phyloP scores from a whole-genome alignment of 2,329 filamentous ascomycete species.

The Talaromyces amestolkiae region DNA sequence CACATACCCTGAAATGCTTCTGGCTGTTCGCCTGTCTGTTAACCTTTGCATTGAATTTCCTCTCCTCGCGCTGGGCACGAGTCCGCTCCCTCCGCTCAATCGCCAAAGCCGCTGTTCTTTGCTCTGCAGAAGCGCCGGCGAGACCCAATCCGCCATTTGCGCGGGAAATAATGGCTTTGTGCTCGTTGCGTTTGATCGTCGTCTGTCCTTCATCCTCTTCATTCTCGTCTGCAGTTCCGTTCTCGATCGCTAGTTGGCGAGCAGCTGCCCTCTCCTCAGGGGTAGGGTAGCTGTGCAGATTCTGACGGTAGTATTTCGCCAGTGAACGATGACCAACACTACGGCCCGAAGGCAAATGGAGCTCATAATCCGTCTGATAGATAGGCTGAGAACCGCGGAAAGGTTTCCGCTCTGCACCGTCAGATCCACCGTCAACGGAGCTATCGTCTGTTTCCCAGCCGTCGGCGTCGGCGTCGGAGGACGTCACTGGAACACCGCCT shows the following conservation, averaged over 20 bases:
- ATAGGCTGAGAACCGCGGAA: conserved; percentile 73
- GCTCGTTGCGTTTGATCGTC: conserved; percentile 40
- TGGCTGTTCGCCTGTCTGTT: conserved; percentile 75
- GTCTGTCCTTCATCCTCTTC: conserved; percentile 46
- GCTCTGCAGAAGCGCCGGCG: conserved; percentile 70
- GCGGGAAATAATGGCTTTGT: conserved; percentile 61
- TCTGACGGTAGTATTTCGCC: conserved; percentile 87
- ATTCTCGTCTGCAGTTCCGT: conserved; percentile 37
- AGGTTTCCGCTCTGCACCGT: conserved; percentile 66
- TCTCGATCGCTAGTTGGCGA: conserved; percentile 58
- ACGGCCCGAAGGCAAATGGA: conserved; percentile 86
- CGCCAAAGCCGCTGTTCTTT: conserved; percentile 66
- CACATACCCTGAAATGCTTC: conserved; percentile 66
- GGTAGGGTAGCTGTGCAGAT: conserved; percentile 79
- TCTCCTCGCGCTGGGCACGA: conserved; percentile 60
- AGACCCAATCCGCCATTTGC: conserved; percentile 74
- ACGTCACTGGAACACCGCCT: conserved; percentile 56
- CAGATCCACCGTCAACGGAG: conserved; percentile 67
- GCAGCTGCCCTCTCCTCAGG: conserved; percentile 70
- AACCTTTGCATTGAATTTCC: conserved; percentile 65
- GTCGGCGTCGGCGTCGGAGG: conserved; percentile 58
- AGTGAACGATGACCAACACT: conserved; percentile 87
- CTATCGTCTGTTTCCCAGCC: conserved; percentile 97
- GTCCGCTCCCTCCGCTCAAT: conserved; percentile 69
- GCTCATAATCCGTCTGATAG: conserved; percentile 88